phyloP scores from a whole-genome alignment of 306 rosid genomes.

The Fagus sylvatica region DNA sequence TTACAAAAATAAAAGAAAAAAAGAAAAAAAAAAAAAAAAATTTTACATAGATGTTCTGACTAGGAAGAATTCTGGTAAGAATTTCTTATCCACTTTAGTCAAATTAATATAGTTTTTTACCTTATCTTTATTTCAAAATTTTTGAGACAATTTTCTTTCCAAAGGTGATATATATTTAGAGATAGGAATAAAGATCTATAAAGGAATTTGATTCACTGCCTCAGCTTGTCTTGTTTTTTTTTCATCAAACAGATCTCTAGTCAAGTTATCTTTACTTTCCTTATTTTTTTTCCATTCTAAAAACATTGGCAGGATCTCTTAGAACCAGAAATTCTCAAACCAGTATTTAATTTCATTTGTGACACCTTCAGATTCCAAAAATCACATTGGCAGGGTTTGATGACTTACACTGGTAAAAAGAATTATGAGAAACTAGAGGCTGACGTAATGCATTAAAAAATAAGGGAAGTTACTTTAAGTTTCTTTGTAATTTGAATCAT shows the following conservation, averaged over 20 bases:
- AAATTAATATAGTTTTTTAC: neutral
- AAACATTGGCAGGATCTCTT: neutral
- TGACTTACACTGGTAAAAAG: neutral
- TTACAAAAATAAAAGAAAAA: conserved; percentile 9
- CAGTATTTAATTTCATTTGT: neutral
- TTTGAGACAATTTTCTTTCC: neutral
- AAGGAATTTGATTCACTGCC: neutral
- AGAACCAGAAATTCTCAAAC: neutral
- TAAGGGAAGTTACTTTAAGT: neutral
- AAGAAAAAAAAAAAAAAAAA: neutral
- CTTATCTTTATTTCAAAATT: neutral
- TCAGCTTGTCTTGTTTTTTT: neutral
- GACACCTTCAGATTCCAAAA: neutral
- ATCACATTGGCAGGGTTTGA: neutral
- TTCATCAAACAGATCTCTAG: neutral
- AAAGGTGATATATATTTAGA: neutral
- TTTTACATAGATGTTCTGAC: neutral
- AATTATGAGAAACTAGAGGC: neutral
- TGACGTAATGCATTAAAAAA: neutral
- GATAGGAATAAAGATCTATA: neutral
- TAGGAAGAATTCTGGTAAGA: neutral
- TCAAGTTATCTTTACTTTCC: neutral
- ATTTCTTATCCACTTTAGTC: conserved; percentile 4
- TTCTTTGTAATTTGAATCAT: neutral
- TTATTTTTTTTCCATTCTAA: neutral